Base-by-base conservation (phyloP, 345 rosid species). In the Sonneratia alba region DNA sequence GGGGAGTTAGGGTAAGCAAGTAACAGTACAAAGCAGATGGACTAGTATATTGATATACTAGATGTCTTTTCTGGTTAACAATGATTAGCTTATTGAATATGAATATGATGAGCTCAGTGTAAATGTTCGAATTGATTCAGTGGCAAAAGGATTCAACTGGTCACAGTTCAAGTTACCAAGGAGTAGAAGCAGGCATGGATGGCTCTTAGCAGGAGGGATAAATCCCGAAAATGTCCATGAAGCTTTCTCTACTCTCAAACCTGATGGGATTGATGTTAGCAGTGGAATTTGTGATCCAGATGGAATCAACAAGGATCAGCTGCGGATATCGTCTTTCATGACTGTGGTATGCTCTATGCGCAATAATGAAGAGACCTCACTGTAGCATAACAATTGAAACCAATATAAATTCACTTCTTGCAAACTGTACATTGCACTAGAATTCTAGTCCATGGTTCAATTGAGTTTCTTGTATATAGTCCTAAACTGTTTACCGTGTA, bases 191-290 rank as follows among this genome's bases (percentile, higher is more conserved):
- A 89, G 76, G 78, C 70, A 85, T 40, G 97, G 93, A 47, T 92
- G 97, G 97, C 87, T 92, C 73, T 83, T 92, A 79, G 97, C 97
- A 1, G 96, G 93, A 48, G 97, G 97, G 77, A 87, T 94, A 76
- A 79, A 85, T 71, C 92, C 92, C 21, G 77, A 76, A 43, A 91
- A 88, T 43, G 92, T 77, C 74, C 57, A 75, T 71, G 86, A 85
- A 83, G 96, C 97, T 27, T 77, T 95, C 51, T 76, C 83, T 24
- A 81, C 73, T 40, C 87, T 89, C 56, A 82, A 82, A 70, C 97
- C 96, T 34, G 70, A 80, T 47, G 97, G 96, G n/a, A 77, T 89
- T 66, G 99, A 92, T 77, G 96, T 90, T 27, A 92, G 97, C 67
- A 90, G 97, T 15, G 91, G 98, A 68, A 87, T 95, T 75, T 90